Base-by-base conservation (phyloP, 352 stramenopile species). In the Globisporangium paddicum region DNA sequence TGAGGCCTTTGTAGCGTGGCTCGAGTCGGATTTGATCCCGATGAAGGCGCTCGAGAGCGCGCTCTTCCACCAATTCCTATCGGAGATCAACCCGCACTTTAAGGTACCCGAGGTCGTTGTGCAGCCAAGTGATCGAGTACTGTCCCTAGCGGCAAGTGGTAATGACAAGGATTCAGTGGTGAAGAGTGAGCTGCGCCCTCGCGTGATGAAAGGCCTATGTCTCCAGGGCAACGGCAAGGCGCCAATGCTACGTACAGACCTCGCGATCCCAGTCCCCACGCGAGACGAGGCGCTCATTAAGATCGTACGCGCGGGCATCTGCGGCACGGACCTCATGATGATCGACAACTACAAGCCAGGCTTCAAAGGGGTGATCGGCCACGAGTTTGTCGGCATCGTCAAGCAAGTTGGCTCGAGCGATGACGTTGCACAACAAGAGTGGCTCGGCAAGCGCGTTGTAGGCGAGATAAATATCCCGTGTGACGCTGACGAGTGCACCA, bases 381-480 rank as follows among this genome's bases (percentile, higher is more conserved):
- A 97, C 63, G 90, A 97, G 72, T 96, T 96, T 60, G 87, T 97
- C 25, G 90, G 88, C 8, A 75, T 90, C 44, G 86, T 97, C 2
- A 71, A 83, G 21, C 55, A 82, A 45, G 58, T 97, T 21, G 73
- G 78, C 35, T 53, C 30, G 62, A 23, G 60, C 47, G 13, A 58
- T 62, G 18, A 49, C 18, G 21, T 55, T n/a, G 11, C 55, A 21
- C 18, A 58, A 5, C n/a, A 44, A 37, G 13, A 46, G n/a, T 84
- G 79, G 83, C 54, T 95, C 0, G 80, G 82, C 18, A 79, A 92
- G 62, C 86, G 91, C 30, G 89, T 97, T 25, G 92, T 96, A 26
- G 91, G 84, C 18, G 91, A 98, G 68, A 96, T 98, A 49, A 98
- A 98, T 64, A 67, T 97, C 49, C 79, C 84, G 23, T 97, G 89